A percentile compares a stretch with the other conserved stretches of the same genome.
phyloP scores from a whole-genome alignment of 495 filamentous ascomycete genomes.

The Pseudomonodictys pantanalensis region DNA sequence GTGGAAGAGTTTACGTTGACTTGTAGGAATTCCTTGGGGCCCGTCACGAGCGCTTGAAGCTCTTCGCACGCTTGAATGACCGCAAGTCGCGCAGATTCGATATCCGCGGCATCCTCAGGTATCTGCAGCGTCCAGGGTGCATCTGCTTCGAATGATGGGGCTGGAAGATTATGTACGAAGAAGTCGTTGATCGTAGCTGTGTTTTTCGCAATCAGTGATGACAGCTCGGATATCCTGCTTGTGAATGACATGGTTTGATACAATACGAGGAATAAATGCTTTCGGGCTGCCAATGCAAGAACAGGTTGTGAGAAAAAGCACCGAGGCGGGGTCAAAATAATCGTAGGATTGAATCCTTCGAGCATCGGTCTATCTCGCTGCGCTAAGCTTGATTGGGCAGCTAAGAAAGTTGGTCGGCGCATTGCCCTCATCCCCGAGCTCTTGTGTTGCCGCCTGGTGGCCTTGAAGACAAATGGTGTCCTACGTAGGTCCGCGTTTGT shows the following conservation, averaged over 20 bases:
- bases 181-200: background rate
- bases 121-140: background rate
- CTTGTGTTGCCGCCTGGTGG: too few relatives aligned
- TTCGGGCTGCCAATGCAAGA: too few relatives aligned
- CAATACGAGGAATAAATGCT: background rate
- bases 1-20: background rate
- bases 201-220: background rate
- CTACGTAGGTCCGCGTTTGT: too few relatives aligned
- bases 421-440: too few relatives aligned
- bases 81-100: background rate
- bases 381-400: background rate
- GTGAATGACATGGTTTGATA: background rate
- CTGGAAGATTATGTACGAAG: background rate
- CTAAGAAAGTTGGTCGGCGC: too few relatives aligned
- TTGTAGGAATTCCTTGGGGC: conserved; percentile 2
- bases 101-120: background rate
- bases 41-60: background rate
- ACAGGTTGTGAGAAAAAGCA: background rate
- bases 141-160: conserved; percentile 2
- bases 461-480: too few relatives aligned
- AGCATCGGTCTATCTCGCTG: background rate
- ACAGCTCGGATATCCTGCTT: background rate
- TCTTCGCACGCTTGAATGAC: conserved; percentile 6
- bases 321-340: background rate
- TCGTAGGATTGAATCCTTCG: background rate